phyloP scores from a whole-genome alignment of 2,329 filamentous ascomycete species.

The Pseudogymnoascus sp. region DNA sequence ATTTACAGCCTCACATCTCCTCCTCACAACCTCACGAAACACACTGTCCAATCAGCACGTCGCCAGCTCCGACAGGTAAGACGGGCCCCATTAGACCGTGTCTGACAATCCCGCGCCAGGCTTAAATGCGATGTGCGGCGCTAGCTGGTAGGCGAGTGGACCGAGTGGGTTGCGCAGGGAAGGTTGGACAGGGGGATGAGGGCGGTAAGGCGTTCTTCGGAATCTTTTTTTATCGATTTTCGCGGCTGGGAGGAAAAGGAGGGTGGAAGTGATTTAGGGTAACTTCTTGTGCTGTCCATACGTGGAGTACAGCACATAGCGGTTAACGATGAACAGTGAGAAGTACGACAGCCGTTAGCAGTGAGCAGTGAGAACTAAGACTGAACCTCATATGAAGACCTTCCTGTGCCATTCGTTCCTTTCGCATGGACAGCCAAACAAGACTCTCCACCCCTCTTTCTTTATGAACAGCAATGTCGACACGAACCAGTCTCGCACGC shows the following conservation, averaged over 20 bases:
- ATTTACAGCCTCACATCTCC: not conserved
- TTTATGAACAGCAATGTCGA: not conserved
- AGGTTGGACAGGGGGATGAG: not conserved
- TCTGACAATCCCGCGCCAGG: conserved; percentile 1
- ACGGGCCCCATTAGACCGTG: not conserved
- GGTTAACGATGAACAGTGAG: not conserved
- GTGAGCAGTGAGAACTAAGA: too few species aligned
- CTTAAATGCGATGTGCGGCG: not conserved
- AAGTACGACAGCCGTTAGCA: not conserved
- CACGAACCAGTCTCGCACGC: not conserved
- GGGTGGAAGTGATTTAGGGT: not conserved
- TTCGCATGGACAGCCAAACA: not conserved
- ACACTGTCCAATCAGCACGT: not conserved
- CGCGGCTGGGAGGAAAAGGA: not conserved
- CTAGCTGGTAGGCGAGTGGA: not conserved
- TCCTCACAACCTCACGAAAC: not conserved
- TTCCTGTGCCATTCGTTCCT: not conserved
- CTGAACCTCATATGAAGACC: not conserved
- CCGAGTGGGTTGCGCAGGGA: not conserved
- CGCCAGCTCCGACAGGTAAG: not conserved
- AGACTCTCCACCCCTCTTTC: not conserved
- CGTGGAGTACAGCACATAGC: not conserved
- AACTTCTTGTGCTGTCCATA: not conserved
- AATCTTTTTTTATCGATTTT: conserved; percentile 7
- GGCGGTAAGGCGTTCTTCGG: not conserved